These are phyloP conservation scores for Syzygium jambos DNA, from an alignment of 345 rosid genomes.

Conservation along the genomic window DNA sequence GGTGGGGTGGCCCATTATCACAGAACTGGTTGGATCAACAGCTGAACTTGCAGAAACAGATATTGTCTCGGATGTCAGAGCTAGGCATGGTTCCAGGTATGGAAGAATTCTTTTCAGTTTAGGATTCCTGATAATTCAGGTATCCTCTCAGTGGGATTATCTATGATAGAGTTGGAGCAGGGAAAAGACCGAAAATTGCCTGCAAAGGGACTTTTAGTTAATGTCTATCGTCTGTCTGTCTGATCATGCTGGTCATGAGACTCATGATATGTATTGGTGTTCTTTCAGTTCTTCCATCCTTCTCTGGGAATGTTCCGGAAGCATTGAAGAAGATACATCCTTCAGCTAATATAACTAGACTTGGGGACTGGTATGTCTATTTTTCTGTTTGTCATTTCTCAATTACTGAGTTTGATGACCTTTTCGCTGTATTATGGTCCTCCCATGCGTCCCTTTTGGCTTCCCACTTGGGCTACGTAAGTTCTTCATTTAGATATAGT, in stretches of 20 bases:
- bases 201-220: not conserved
- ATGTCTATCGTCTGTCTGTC: not conserved
- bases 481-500: not conserved
- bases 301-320: conserved; percentile 95
- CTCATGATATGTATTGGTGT: conserved; percentile 1
- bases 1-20: conserved; percentile 96
- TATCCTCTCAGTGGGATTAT: not conserved
- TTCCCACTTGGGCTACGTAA: not conserved
- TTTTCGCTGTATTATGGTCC: not conserved
- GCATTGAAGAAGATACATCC: conserved; percentile 70
- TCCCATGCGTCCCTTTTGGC: not conserved
- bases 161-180: not conserved
- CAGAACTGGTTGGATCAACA: conserved; percentile 81
- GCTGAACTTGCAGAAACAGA: conserved; percentile 67
- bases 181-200: not conserved
- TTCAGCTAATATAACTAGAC: conserved; percentile 73
- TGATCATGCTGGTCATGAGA: not conserved
- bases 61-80: conserved; percentile 74
- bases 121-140: not conserved
- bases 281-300: conserved; percentile 82
- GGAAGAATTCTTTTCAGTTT: not conserved
- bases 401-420: not conserved
- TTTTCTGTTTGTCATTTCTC: not conserved
- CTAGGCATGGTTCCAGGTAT: conserved; percentile 97
- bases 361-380: conserved; percentile 73